A percentile compares a stretch with the other conserved stretches of the same genome.
Evolutionary conservation across 208 protist genomes (phyloP).

Genomic region (Herpetomonas tarakana): DNA sequence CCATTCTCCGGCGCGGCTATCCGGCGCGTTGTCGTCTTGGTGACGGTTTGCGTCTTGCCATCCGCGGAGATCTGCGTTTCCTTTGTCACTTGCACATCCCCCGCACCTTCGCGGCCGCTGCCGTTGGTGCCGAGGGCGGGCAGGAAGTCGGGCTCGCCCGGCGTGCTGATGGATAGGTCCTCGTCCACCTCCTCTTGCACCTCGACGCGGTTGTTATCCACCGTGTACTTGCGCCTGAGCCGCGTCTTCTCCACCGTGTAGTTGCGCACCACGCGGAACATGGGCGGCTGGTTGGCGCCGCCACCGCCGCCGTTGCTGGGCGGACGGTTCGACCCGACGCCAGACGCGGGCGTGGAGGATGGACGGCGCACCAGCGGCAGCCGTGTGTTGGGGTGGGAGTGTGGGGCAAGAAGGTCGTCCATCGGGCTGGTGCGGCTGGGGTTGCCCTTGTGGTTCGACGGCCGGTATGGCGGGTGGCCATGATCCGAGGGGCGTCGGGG

Average conservation of each 20-base stretch:
- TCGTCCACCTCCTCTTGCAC: constrained; percentile 5
- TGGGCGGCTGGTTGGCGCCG: constrained; percentile 6
- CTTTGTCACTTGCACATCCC: constrained; percentile 4
- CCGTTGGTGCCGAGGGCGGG: neutral
- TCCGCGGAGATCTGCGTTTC: neutral
- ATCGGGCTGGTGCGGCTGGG: constrained; percentile 1
- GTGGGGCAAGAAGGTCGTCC: neutral
- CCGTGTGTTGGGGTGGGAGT: too few relatives aligned
- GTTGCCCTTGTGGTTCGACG: neutral
- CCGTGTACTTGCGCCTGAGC: constrained; percentile 15
- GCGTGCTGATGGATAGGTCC: constrained; percentile 1
- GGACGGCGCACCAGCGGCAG: too few relatives aligned
- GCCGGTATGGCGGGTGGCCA: neutral
- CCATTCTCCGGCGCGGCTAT: neutral
- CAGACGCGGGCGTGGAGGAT: too few relatives aligned
- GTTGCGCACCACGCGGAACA: constrained; percentile 16
- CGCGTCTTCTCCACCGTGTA: constrained; percentile 21
- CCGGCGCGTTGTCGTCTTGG: neutral
- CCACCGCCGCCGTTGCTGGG: neutral
- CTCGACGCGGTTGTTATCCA: constrained; percentile 3
- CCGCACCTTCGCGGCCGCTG: constrained; percentile 10
- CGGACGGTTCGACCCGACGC: too few relatives aligned
- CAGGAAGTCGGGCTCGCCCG: constrained; percentile 2
- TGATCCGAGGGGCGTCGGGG: too few relatives aligned
- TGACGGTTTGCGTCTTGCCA: neutral